Evolutionary conservation across 495 filamentous ascomycete species (phyloP).

Genomic region (Hypoxylon lenormandii): DNA sequence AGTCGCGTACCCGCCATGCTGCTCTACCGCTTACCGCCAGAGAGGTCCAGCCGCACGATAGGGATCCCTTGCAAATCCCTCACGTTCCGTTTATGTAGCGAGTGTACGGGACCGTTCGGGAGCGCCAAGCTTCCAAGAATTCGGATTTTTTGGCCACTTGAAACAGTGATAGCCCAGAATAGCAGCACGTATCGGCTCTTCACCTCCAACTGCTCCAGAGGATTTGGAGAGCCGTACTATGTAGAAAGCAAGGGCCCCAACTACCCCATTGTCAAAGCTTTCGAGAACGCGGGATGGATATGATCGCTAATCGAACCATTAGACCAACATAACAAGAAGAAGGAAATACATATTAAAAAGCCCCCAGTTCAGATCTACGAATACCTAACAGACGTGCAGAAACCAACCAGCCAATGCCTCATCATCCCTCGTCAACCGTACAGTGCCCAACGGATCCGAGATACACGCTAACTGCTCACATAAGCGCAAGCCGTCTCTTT

Average conservation of each 20-base stretch:
- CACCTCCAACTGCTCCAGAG: slow-evolving; percentile 17
- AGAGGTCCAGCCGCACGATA: slow-evolving; percentile 18
- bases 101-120: slow-evolving; percentile 19
- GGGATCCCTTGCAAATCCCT: slow-evolving; percentile 36
- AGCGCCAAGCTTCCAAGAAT: slow-evolving; percentile 26
- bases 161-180: slow-evolving; percentile 27
- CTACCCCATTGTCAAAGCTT: slow-evolving; percentile 10
- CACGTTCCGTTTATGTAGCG: slow-evolving; percentile 22
- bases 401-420: slow-evolving; percentile 15
- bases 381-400: background rate
- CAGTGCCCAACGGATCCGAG: slow-evolving; percentile 15
- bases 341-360: too few species aligned
- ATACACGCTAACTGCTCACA: slow-evolving; percentile 21
- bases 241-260: slow-evolving; percentile 8
- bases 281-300: slow-evolving; percentile 4
- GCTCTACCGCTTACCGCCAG: slow-evolving; percentile 15
- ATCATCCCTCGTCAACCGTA: slow-evolving; percentile 18
- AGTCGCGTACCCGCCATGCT: slow-evolving; percentile 9
- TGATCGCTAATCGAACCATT: slow-evolving; percentile 10
- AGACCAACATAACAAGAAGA: background rate
- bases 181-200: slow-evolving; percentile 17
- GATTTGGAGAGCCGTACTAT: slow-evolving; percentile 1
- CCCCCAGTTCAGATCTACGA: too few species aligned
- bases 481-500: slow-evolving; percentile 26
- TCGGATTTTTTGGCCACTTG: slow-evolving; percentile 31